Percentiles rank a stretch among this genome's conserved stretches.
These are phyloP conservation scores for Arthrobotrys musiformis DNA, from an alignment of 2,329 filamentous ascomycete species.

Conservation along the genomic window DNA sequence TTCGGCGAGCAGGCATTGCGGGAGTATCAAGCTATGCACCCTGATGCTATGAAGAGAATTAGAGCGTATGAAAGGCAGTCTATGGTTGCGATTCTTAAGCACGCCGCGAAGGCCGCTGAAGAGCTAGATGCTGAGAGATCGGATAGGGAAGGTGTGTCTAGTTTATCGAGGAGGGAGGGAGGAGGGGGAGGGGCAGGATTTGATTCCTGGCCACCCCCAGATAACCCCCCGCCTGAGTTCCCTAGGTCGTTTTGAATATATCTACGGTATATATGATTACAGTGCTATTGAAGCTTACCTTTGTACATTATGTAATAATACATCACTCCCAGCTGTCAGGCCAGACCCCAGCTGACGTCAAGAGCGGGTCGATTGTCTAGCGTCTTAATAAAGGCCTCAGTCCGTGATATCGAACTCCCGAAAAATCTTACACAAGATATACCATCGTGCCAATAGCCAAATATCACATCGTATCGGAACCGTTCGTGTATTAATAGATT, in stretches of 20 bases:
- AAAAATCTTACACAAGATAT: too few species aligned
- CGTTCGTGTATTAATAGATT: too few species aligned
- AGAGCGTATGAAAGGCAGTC: neutral
- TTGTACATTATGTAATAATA: neutral
- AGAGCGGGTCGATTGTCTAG: neutral
- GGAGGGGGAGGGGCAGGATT: neutral
- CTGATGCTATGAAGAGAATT: conserved; percentile 1
- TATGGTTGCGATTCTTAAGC: neutral
- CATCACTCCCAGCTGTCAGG: neutral
- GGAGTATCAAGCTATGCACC: neutral
- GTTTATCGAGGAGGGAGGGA: neutral
- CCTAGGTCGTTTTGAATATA: neutral
- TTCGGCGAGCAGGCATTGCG: neutral
- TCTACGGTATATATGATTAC: neutral
- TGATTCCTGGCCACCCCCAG: conserved; percentile 4
- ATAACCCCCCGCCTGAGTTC: conserved; percentile 6
- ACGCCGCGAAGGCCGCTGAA: neutral
- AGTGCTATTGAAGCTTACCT: neutral
- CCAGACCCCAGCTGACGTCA: neutral
- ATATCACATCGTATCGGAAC: too few species aligned
- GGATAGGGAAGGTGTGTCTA: neutral
- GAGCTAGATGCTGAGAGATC: conserved; percentile 5
- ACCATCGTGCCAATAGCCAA: too few species aligned
- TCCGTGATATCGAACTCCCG: too few species aligned
- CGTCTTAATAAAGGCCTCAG: neutral